These are phyloP conservation scores for Sporisorium reilianum DNA, from an alignment of 1,284 basidiomycete species.

Conservation along the genomic window DNA sequence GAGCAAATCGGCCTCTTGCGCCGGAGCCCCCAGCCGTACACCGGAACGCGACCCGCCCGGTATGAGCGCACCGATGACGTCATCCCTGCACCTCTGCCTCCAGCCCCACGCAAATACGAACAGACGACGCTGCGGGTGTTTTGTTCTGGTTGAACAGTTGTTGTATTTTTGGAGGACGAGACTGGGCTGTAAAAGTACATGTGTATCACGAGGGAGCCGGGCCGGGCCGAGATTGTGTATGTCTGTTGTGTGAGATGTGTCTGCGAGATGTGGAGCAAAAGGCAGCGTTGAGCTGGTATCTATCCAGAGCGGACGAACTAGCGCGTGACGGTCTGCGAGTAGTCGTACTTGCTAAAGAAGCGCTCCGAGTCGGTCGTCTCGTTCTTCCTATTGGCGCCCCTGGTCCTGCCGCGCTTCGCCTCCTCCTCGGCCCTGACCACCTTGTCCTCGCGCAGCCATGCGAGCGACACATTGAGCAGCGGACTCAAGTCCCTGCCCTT, in stretches of 20 bases:
- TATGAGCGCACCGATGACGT: no score
- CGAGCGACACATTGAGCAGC: constrained; percentile 59
- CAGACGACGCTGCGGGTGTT: background rate
- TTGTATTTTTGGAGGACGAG: background rate
- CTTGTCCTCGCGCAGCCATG: constrained; percentile 66
- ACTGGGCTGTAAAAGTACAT: constrained; percentile 8
- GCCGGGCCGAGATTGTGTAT: no score
- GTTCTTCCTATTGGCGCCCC: constrained; percentile 48
- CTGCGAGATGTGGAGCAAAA: background rate
- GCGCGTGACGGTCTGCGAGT: constrained; percentile 51
- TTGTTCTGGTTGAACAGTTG: constrained; percentile 14
- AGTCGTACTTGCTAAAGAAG: constrained; percentile 67
- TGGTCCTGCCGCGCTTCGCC: constrained; percentile 39
- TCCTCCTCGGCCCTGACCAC: constrained; percentile 56
- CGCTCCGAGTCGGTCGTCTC: constrained; percentile 65
- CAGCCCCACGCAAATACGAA: background rate
- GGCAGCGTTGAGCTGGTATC: constrained; percentile 22
- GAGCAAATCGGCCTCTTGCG: background rate
- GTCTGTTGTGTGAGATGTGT: background rate
- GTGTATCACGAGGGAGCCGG: background rate
- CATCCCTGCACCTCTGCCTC: background rate
- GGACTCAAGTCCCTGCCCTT: constrained; percentile 39
- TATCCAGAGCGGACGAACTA: background rate
- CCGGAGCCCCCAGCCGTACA: no score
- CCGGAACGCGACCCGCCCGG: no score